These are phyloP conservation scores for Penicillium vulpinum DNA, from an alignment of 2,329 filamentous ascomycete species.

Conservation along the genomic window DNA sequence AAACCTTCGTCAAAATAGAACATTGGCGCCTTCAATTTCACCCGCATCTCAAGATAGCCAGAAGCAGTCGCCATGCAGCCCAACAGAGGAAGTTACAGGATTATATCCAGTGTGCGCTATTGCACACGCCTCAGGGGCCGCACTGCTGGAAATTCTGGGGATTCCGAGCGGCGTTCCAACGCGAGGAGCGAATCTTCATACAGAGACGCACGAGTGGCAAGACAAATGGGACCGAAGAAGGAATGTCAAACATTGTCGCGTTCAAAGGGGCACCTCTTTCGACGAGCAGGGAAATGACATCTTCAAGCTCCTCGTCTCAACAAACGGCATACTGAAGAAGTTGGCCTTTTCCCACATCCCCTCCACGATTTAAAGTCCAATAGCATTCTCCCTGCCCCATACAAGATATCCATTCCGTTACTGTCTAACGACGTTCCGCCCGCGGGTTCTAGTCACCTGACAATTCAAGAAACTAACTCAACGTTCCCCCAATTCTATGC, in stretches of 20 bases:
- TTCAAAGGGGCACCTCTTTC: constrained; percentile 19
- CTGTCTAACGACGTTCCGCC: too few species aligned
- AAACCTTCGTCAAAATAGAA: not conserved
- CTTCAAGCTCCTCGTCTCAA: constrained; percentile 9
- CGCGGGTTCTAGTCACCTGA: too few species aligned
- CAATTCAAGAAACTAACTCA: too few species aligned
- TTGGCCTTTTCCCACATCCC: constrained; percentile 20
- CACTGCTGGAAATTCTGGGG: too few species aligned
- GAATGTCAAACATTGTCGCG: constrained; percentile 21
- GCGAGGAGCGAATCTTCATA: too few species aligned
- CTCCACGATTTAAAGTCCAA: constrained; percentile 21
- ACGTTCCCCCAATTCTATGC: too few species aligned
- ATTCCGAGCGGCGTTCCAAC: too few species aligned
- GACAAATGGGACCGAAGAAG: too few species aligned
- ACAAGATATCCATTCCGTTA: too few species aligned
- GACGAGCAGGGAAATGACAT: constrained; percentile 18
- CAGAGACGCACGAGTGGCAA: too few species aligned
- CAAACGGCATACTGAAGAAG: constrained; percentile 24
- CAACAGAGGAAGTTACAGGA: not conserved
- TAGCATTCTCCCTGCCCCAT: too few species aligned
- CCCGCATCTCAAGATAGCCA: not conserved
- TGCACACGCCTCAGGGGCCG: too few species aligned
- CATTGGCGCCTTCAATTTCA: not conserved
- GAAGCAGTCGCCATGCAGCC: constrained; percentile 2
- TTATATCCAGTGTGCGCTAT: not conserved